Evolutionary conservation across 2,329 filamentous ascomycete species (phyloP).

Genomic region (Monilinia fructigena): DNA sequence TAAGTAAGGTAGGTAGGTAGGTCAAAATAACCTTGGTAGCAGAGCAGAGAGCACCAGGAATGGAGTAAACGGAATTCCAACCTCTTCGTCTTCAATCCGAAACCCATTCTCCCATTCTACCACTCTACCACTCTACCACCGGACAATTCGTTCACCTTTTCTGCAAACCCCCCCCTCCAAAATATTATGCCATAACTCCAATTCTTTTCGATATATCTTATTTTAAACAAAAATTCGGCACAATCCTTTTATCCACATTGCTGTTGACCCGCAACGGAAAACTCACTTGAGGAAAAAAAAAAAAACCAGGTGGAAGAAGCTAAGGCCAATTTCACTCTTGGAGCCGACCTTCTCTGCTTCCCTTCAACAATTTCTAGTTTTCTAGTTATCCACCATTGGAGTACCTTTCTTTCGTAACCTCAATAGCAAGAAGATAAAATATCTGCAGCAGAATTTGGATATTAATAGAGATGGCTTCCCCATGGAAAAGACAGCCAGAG

Average conservation of each 20-base stretch:
- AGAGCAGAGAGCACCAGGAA: neutral
- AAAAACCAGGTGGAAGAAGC: slow-evolving; percentile 19
- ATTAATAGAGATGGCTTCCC: slow-evolving; percentile 52
- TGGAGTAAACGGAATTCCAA: slow-evolving; percentile 19
- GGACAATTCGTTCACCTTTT: slow-evolving; percentile 11
- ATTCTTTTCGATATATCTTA: neutral
- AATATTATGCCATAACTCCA: neutral
- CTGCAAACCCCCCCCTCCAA: neutral
- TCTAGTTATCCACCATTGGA: slow-evolving; percentile 1
- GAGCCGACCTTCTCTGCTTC: slow-evolving; percentile 26
- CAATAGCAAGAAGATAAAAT: neutral
- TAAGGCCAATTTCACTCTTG: slow-evolving; percentile 24
- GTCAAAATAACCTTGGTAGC: neutral
- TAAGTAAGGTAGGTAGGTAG: neutral
- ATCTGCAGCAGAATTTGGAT: neutral
- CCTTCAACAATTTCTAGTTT: slow-evolving; percentile 8
- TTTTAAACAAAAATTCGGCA: neutral
- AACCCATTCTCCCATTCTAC: neutral
- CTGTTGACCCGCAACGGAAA: slow-evolving; percentile 21
- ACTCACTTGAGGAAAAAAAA: slow-evolving; percentile 14
- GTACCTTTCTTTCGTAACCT: neutral
- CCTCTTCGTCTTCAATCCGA: slow-evolving; percentile 9
- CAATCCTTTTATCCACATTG: slow-evolving; percentile 13
- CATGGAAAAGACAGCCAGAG: slow-evolving; percentile 62
- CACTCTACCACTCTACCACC: slow-evolving; percentile 1